Evolutionary conservation across 2,329 filamentous ascomycete genomes (phyloP).

Genomic region (Zymoseptoria crescenta): DNA sequence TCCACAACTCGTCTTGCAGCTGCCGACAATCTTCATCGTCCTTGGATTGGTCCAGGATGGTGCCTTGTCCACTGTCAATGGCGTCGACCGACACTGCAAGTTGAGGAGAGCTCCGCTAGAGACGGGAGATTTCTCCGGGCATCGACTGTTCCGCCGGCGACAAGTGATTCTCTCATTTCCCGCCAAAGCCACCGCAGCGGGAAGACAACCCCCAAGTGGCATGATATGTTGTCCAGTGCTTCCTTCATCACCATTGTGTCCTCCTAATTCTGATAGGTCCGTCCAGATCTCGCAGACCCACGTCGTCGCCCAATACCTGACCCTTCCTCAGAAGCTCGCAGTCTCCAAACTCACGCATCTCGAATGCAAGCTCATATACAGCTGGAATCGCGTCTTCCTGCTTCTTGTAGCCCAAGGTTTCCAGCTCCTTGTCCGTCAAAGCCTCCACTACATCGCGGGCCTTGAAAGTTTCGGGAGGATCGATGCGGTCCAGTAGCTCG

Average conservation of each 20-base stretch:
- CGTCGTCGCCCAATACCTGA: slow-evolving; percentile 30
- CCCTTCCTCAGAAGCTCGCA: slow-evolving; percentile 44
- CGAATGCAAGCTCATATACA: slow-evolving; percentile 40
- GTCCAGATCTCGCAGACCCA: slow-evolving; percentile 33
- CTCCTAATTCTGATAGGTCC: slow-evolving; percentile 39
- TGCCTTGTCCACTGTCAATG: too few relatives aligned
- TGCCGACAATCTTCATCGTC: too few relatives aligned
- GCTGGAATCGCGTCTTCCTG: slow-evolving; percentile 42
- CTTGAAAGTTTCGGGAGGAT: slow-evolving; percentile 44
- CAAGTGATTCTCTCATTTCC: too few relatives aligned
- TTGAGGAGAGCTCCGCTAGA: too few relatives aligned
- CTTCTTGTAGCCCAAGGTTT: slow-evolving; percentile 26
- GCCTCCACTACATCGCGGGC: slow-evolving; percentile 43
- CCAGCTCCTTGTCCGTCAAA: slow-evolving; percentile 35
- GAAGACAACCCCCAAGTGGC: not conserved
- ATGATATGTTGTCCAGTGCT: not conserved
- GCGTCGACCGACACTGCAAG: too few relatives aligned
- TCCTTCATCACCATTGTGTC: slow-evolving; percentile 10
- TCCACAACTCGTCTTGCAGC: too few relatives aligned
- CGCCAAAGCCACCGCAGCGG: not conserved
- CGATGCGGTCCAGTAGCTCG: slow-evolving; percentile 24
- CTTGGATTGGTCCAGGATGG: too few relatives aligned
- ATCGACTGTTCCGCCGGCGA: too few relatives aligned
- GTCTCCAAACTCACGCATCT: slow-evolving; percentile 37
- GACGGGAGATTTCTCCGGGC: too few relatives aligned